phyloP scores from a whole-genome alignment of 2,329 filamentous ascomycete species.

The Neofusicoccum kwambonambiense region DNA sequence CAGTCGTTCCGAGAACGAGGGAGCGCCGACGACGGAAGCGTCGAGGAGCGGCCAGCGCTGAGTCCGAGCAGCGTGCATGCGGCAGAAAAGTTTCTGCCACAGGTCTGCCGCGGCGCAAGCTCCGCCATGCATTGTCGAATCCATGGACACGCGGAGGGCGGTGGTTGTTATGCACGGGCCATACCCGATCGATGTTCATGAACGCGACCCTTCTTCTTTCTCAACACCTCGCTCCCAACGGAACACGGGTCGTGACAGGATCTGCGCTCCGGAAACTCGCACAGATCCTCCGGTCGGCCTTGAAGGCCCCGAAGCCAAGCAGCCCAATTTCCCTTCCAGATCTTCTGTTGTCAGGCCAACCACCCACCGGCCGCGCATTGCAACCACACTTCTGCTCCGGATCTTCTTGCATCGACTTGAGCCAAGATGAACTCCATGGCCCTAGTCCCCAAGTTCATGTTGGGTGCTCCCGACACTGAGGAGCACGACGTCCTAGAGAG shows the following conservation, averaged over 20 bases:
- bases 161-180: neutral
- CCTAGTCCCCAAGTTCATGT: neutral
- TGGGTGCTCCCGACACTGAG: too few relatives aligned
- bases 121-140: neutral
- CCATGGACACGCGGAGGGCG: neutral
- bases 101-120: too few relatives aligned
- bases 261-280: neutral
- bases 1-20: too few relatives aligned
- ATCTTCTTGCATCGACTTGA: neutral
- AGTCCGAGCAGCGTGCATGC: too few relatives aligned
- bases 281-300: neutral
- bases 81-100: too few relatives aligned
- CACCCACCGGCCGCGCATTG: too few relatives aligned
- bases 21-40: too few relatives aligned
- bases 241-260: neutral
- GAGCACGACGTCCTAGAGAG: too few relatives aligned
- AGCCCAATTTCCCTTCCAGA: neutral
- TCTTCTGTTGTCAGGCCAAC: neutral
- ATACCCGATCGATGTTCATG: neutral
- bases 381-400: too few relatives aligned
- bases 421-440: neutral
- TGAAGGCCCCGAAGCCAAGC: neutral
- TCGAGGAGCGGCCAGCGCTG: too few relatives aligned
- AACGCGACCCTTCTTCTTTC: neutral
- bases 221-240: neutral